Percentiles rank a stretch among this genome's conserved stretches.
phyloP scores from a whole-genome alignment of 495 filamentous ascomycete genomes.

The Aspergillus ellipticus region DNA sequence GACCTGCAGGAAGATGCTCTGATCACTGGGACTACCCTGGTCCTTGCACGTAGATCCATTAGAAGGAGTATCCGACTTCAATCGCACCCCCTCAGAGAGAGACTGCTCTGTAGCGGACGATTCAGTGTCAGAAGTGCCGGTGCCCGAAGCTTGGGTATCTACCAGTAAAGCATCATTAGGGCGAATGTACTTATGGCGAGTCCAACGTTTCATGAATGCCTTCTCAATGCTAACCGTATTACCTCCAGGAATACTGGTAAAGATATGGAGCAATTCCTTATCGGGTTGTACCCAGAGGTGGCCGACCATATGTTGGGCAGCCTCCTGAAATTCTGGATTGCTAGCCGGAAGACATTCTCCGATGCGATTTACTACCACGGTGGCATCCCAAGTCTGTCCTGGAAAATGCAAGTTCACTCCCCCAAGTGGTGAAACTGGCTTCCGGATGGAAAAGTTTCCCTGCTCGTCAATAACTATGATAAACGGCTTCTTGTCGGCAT shows the following conservation, averaged over 20 bases:
- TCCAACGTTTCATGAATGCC: constrained; percentile 32
- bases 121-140: not conserved
- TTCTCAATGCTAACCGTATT: constrained; percentile 23
- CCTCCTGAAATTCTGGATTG: constrained; percentile 21
- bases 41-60: not conserved
- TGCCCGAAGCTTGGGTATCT: not conserved
- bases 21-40: not conserved
- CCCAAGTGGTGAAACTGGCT: constrained; percentile 20
- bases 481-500: constrained; percentile 26
- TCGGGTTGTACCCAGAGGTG: constrained; percentile 33
- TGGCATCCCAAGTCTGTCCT: constrained; percentile 44
- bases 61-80: not conserved
- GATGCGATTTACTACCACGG: constrained; percentile 21
- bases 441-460: constrained; percentile 21
- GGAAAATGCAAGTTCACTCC: constrained; percentile 42
- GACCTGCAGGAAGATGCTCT: constrained; percentile 34
- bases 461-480: constrained; percentile 47
- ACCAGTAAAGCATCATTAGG: not conserved
- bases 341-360: constrained; percentile 6
- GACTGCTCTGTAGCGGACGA: not conserved
- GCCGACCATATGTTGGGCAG: constrained; percentile 21
- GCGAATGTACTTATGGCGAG: constrained; percentile 22
- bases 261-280: constrained; percentile 17
- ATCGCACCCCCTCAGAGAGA: not conserved
- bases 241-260: constrained; percentile 13